phyloP scores from a whole-genome alignment of 139 green algal genomes.

The Pseudopediastrum boryanum region DNA sequence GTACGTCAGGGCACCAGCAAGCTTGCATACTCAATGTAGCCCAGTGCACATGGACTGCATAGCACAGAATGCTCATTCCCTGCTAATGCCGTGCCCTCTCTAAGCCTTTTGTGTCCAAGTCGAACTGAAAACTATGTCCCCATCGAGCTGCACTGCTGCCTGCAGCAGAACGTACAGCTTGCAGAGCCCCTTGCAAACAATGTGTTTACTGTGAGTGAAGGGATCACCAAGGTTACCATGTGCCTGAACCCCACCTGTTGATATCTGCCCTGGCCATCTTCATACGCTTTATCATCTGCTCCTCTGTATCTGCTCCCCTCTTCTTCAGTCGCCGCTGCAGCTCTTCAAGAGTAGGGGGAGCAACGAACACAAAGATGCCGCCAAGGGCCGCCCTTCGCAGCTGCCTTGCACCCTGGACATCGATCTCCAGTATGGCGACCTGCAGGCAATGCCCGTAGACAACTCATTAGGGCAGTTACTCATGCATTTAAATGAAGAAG shows the following conservation, averaged over 20 bases:
- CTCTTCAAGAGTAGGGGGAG: constrained; percentile 80
- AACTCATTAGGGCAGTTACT: neutral
- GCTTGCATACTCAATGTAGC: no score
- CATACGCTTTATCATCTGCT: constrained; percentile 73
- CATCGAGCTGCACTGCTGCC: no score
- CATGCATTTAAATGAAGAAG: neutral
- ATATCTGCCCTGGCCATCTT: constrained; percentile 76
- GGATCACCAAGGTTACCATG: neutral
- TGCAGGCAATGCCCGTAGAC: constrained; percentile 39
- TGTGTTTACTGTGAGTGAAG: neutral
- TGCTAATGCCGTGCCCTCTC: no score
- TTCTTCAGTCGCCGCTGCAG: constrained; percentile 75
- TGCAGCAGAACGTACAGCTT: no score
- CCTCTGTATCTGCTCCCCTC: constrained; percentile 78
- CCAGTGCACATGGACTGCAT: no score
- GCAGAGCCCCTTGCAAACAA: no score
- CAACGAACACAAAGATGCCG: constrained; percentile 88
- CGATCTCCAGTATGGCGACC: constrained; percentile 80
- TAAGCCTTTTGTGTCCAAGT: no score
- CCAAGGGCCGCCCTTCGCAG: constrained; percentile 37
- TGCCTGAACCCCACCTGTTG: constrained; percentile 47
- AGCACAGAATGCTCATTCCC: no score
- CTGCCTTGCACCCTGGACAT: constrained; percentile 70
- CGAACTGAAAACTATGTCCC: no score
- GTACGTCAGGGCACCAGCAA: no score